Evolutionary conservation across 805 yeast genomes (phyloP).

Genomic region (Kodamaea hsintzibuensis): DNA sequence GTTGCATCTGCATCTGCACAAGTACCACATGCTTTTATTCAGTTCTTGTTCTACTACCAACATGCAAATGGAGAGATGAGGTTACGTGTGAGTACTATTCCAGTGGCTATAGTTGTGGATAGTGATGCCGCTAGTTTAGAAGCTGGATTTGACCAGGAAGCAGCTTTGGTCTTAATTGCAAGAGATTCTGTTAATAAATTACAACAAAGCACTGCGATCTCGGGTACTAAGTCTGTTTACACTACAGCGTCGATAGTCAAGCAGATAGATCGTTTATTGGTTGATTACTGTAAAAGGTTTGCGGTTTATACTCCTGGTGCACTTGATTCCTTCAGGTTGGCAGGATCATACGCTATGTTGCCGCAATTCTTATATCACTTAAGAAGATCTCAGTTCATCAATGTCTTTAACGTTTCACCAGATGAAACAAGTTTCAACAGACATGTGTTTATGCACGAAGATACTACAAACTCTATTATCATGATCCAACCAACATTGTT

Average conservation of each 20-base stretch:
- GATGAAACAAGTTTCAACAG: slow-evolving; percentile 69
- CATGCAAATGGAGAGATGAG: slow-evolving; percentile 60
- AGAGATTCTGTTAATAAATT: slow-evolving; percentile 51
- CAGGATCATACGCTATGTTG: slow-evolving; percentile 50
- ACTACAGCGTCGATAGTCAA: slow-evolving; percentile 39
- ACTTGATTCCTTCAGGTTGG: slow-evolving; percentile 49
- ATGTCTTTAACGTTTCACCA: slow-evolving; percentile 69
- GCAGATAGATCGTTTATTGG: slow-evolving; percentile 49
- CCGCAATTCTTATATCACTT: slow-evolving; percentile 71
- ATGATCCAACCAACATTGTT: slow-evolving; percentile 73
- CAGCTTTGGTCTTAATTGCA: slow-evolving; percentile 62
- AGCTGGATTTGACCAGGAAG: slow-evolving; percentile 64
- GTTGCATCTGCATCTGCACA: slow-evolving; percentile 20
- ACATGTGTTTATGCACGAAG: slow-evolving; percentile 63
- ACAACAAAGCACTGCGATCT: slow-evolving; percentile 18
- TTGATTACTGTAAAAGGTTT: slow-evolving; percentile 48
- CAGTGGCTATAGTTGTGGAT: slow-evolving; percentile 43
- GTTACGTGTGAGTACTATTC: slow-evolving; percentile 60
- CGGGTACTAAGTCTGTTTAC: slow-evolving; percentile 18
- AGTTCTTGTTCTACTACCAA: slow-evolving; percentile 61
- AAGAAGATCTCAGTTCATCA: slow-evolving; percentile 64
- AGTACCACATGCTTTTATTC: slow-evolving; percentile 36
- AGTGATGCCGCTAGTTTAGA: slow-evolving; percentile 43
- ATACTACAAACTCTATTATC: slow-evolving; percentile 56
- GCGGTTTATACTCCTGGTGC: slow-evolving; percentile 50